Percentiles rank a stretch among this genome's conserved stretches.
These are phyloP conservation scores for Penicillium brasilianum DNA, from an alignment of 2,329 filamentous ascomycete genomes.

Conservation along the genomic window DNA sequence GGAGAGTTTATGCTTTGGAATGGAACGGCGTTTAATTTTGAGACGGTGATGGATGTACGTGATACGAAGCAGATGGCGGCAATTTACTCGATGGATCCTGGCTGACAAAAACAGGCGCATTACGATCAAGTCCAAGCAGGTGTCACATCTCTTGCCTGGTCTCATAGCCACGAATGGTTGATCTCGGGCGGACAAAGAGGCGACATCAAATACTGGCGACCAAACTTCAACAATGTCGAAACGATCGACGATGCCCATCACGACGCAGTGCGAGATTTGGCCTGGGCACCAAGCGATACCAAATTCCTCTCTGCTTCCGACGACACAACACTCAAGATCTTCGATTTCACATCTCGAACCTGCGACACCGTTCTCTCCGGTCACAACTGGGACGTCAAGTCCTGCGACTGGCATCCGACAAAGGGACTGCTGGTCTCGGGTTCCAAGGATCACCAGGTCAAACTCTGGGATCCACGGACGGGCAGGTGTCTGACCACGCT, in stretches of 20 bases:
- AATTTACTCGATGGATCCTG: background rate
- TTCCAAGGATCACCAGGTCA: slow-evolving; percentile 96
- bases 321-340: slow-evolving; percentile 91
- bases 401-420: slow-evolving; percentile 94
- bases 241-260: slow-evolving; percentile 83
- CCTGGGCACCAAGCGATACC: slow-evolving; percentile 90
- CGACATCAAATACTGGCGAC: slow-evolving; percentile 97
- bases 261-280: slow-evolving; percentile 86
- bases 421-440: slow-evolving; percentile 94
- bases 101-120: slow-evolving; percentile 64
- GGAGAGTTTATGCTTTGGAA: slow-evolving; percentile 99
- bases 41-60: slow-evolving; percentile 88
- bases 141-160: slow-evolving; percentile 65
- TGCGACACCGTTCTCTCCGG: slow-evolving; percentile 85
- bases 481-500: slow-evolving; percentile 89
- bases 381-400: slow-evolving; percentile 98
- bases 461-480: slow-evolving; percentile 96
- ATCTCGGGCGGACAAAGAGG: slow-evolving; percentile 95
- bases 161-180: slow-evolving; percentile 95
- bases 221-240: slow-evolving; percentile 98
- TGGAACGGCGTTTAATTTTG: slow-evolving; percentile 98
- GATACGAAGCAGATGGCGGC: background rate
- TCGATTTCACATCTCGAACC: slow-evolving; percentile 86
- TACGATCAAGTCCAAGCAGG: slow-evolving; percentile 61
- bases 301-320: slow-evolving; percentile 98